These are phyloP conservation scores for Suillus subluteus DNA, from an alignment of 768 basidiomycete species.

Conservation along the genomic window DNA sequence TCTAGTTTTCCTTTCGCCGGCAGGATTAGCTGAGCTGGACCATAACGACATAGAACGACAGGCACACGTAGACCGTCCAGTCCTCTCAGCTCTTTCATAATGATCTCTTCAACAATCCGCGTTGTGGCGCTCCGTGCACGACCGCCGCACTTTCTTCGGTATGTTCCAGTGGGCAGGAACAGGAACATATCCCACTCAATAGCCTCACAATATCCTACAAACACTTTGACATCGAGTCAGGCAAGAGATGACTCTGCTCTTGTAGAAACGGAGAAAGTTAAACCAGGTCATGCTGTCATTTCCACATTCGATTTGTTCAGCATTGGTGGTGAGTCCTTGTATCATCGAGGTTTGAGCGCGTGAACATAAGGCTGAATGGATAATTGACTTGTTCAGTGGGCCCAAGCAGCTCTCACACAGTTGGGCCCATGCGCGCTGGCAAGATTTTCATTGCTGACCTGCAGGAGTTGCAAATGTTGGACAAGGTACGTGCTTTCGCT, in stretches of 20 bases:
- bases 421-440: slow-evolving; percentile 89
- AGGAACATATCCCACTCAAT: slow-evolving; percentile 24
- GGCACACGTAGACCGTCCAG: background rate
- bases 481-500: slow-evolving; percentile 51
- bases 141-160: background rate
- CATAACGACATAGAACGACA: slow-evolving; percentile 4
- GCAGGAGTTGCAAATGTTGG: slow-evolving; percentile 64
- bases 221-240: slow-evolving; percentile 7
- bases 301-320: slow-evolving; percentile 93
- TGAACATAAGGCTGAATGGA: background rate
- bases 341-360: background rate
- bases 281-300: slow-evolving; percentile 86
- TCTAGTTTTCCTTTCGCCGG: background rate
- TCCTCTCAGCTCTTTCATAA: slow-evolving; percentile 7
- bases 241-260: slow-evolving; percentile 12
- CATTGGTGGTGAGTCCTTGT: slow-evolving; percentile 68
- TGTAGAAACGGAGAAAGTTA: slow-evolving; percentile 22
- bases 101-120: slow-evolving; percentile 16
- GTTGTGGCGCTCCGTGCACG: slow-evolving; percentile 9
- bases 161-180: slow-evolving; percentile 7
- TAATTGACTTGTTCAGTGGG: slow-evolving; percentile 48
- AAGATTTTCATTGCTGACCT: slow-evolving; percentile 86
- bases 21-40: slow-evolving; percentile 3
- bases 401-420: slow-evolving; percentile 67
- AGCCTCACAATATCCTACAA: slow-evolving; percentile 10